Evolutionary conservation across 345 rosid genomes (phyloP).

Genomic region (Mallotus nudiflorus): DNA sequence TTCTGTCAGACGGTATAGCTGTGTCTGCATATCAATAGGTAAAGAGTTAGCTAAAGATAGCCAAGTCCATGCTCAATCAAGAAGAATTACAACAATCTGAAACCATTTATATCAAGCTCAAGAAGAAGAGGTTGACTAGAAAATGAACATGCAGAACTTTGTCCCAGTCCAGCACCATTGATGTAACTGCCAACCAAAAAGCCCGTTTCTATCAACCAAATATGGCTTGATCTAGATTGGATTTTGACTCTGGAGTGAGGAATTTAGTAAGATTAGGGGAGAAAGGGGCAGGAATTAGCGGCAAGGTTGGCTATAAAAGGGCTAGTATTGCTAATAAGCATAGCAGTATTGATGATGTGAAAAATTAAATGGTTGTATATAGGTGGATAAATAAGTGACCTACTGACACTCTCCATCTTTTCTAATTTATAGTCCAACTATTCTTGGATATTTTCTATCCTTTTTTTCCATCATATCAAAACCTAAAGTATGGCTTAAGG

Average conservation of each 20-base stretch:
- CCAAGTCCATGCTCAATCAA: background rate
- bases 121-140: no score
- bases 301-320: background rate
- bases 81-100: background rate
- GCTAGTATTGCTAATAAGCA: background rate
- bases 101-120: background rate
- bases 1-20: slow-evolving; percentile 84
- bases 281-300: background rate
- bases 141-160: background rate
- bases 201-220: slow-evolving; percentile 3
- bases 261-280: no score
- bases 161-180: background rate
- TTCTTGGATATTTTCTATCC: background rate
- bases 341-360: background rate
- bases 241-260: background rate
- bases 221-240: background rate
- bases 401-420: no score
- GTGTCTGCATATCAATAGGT: slow-evolving; percentile 55
- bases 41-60: slow-evolving; percentile 6
- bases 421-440: no score
- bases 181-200: background rate
- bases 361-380: background rate
- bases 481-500: background rate
- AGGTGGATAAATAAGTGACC: background rate
- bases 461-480: background rate